Evolutionary conservation across 257 asterid genomes (phyloP).

Genomic region (Phtheirospermum japonicum): DNA sequence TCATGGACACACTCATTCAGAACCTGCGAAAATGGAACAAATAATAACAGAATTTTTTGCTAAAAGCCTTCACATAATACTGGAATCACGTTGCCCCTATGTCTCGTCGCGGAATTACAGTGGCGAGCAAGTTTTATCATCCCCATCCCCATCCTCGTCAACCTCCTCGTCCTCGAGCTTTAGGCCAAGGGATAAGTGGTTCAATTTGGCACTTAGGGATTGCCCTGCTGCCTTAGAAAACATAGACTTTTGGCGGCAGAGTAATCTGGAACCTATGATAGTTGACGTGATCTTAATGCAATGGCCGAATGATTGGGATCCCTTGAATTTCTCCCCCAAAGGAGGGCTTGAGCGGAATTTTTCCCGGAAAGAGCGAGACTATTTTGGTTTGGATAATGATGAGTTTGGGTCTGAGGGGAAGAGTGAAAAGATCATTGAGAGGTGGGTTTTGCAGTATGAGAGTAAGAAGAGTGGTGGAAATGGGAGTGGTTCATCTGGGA

Average conservation of each 20-base stretch:
- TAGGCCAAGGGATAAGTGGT: slow-evolving; percentile 89
- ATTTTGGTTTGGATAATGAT: slow-evolving; percentile 54
- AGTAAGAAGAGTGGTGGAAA: slow-evolving; percentile 46
- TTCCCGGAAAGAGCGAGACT: slow-evolving; percentile 42
- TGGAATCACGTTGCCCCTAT: slow-evolving; percentile 82
- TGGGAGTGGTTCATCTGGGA: slow-evolving; percentile 40
- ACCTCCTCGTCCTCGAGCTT: slow-evolving; percentile 62
- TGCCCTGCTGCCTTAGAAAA: slow-evolving; percentile 87
- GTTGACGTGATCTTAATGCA: slow-evolving; percentile 69
- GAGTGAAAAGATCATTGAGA: slow-evolving; percentile 70
- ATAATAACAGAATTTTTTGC: slow-evolving; percentile 86
- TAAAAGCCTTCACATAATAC: slow-evolving; percentile 83
- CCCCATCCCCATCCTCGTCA: slow-evolving; percentile 70
- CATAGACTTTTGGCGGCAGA: slow-evolving; percentile 84
- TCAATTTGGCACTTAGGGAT: slow-evolving; percentile 74
- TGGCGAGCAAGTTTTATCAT: slow-evolving; percentile 65
- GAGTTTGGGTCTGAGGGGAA: slow-evolving; percentile 45
- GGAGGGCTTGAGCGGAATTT: slow-evolving; percentile 31
- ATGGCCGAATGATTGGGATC: slow-evolving; percentile 56
- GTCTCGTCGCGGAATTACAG: slow-evolving; percentile 83
- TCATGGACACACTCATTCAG: slow-evolving; percentile 57
- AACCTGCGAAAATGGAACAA: slow-evolving; percentile 79
- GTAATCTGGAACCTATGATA: slow-evolving; percentile 76
- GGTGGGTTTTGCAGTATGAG: slow-evolving; percentile 87
- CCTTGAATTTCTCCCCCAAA: slow-evolving; percentile 51